Evolutionary conservation across 805 yeast species (phyloP), one percentile per base, ranked within the genome.

Genomic region (Monosporozyma solicola): DNA sequence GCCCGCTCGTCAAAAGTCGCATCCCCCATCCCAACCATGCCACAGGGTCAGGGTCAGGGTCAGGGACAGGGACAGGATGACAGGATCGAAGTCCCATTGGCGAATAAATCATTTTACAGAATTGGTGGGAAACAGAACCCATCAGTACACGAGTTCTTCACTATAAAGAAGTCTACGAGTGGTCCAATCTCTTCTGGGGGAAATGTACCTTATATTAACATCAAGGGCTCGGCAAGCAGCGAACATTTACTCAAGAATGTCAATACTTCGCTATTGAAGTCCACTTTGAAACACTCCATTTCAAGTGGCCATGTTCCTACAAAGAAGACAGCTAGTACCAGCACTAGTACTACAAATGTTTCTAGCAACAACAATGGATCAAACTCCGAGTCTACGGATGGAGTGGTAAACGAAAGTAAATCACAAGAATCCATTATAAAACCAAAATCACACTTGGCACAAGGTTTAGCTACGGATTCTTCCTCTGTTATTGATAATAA

Each of bases 1-100:
- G 72, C 76, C 13, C 66, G 69, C 53, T 68, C 65, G n/a, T 58
- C 63, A 55, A 44, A 48, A 29, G 33, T 51, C 3, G 39, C 16
- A 15, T 48, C 55, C 6, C 55, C 55, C 11, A 47, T 27, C 37
- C 35, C 33, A 13, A 15, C 16, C 16, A 15, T 15, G 3, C 48
- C 10, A n/a, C 22, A 25, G 66, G 20, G 20, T 1, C 20, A 20
- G 20, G 20, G 20, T 1, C 20, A 20, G 20, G 20, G 20, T 1
- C 20, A 20, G 20, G 20, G 20, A 20, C 20, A 20, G 20, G 20
- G 20, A 20, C 64, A 50, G 70, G 29, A 11, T 44, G 47, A 51
- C 44, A 47, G 27, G 45, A 45, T 45, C 13, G 48, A 39, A 25
- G 48, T 43, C 2, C 37, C 35, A 2, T 32, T 47, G 9, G 29